phyloP scores from a whole-genome alignment of 306 rosid species.

The Cucurbita argyrosperma region DNA sequence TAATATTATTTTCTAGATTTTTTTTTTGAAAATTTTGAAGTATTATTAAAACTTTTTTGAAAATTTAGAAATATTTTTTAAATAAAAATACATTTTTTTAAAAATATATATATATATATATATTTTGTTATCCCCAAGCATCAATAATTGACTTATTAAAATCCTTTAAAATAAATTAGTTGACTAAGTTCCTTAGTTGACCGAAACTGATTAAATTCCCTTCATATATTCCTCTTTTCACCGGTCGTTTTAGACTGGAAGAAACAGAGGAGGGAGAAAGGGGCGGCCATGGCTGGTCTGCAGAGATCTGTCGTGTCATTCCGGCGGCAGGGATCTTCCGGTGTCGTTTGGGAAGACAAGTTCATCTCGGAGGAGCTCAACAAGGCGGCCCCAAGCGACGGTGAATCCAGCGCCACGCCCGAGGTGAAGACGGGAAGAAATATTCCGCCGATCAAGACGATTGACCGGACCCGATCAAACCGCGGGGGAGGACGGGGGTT shows the following conservation, averaged over 20 bases:
- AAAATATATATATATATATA: too few relatives aligned
- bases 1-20: too few relatives aligned
- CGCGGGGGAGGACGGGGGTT: constrained; percentile 36
- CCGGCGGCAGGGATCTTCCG: constrained; percentile 84
- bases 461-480: constrained; percentile 38
- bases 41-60: too few relatives aligned
- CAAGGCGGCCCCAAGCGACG: constrained; percentile 9
- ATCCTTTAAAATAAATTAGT: background rate
- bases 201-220: background rate
- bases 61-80: too few relatives aligned
- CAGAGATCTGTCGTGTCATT: constrained; percentile 73
- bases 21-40: too few relatives aligned
- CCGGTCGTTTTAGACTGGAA: background rate
- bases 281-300: constrained; percentile 45
- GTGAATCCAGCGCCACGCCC: background rate
- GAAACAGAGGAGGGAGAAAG: background rate
- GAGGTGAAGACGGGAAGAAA: constrained; percentile 8
- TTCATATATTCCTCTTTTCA: background rate
- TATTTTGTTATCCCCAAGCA: too few relatives aligned
- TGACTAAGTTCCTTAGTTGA: background rate
- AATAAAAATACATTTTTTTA: too few relatives aligned
- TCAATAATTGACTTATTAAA: constrained; percentile 2
- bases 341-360: constrained; percentile 71
- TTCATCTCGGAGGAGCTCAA: constrained; percentile 36
- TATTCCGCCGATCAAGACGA: constrained; percentile 10